These are phyloP conservation scores for Hanseniaspora nectarophila DNA, from an alignment of 805 yeast genomes.

Conservation along the genomic window DNA sequence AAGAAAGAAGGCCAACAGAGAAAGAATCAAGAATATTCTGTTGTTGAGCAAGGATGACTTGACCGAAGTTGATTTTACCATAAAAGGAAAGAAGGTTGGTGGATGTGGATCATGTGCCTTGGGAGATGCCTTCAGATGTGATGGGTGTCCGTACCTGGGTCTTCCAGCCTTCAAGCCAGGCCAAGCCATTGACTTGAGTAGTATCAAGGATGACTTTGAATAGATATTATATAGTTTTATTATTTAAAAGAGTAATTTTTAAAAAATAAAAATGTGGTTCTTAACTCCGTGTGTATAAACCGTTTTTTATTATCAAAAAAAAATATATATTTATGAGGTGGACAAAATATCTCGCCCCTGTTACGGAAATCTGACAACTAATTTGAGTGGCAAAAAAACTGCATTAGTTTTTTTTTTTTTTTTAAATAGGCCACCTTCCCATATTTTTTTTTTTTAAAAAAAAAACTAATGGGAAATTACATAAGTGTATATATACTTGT, in stretches of 20 bases:
- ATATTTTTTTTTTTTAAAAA: no score
- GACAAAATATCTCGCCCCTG: no score
- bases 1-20: slow-evolving; percentile 28
- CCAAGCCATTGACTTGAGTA: slow-evolving; percentile 65
- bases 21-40: slow-evolving; percentile 34
- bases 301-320: not conserved
- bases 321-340: no score
- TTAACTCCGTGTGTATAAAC: no score
- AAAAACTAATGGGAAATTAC: no score
- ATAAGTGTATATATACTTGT: no score
- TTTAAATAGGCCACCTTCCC: no score
- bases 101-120: slow-evolving; percentile 95
- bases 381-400: no score
- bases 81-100: slow-evolving; percentile 85
- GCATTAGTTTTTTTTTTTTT: no score
- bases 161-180: slow-evolving; percentile 98
- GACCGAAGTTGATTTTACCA: slow-evolving; percentile 86
- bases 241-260: not conserved
- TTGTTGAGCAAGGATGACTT: slow-evolving; percentile 55
- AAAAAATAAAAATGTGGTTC: not conserved
- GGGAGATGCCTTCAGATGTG: slow-evolving; percentile 97
- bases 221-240: not conserved
- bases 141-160: slow-evolving; percentile 95
- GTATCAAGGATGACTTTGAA: slow-evolving; percentile 65
- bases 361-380: no score